Conservation (phyloP, 345 rosid species). For the Laguncularia racemosa region DNA sequence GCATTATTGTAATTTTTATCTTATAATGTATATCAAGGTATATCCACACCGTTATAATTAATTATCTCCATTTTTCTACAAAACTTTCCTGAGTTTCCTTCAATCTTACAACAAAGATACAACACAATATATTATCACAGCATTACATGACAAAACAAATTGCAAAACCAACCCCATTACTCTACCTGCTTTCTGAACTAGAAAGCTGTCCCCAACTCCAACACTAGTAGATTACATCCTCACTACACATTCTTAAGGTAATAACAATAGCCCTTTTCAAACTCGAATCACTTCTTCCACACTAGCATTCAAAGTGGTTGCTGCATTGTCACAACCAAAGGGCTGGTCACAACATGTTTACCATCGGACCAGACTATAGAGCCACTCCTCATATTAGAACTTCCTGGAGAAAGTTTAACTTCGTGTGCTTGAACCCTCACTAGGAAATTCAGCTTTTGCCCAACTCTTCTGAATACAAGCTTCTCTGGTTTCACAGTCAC, state of each 20-base stretch:
- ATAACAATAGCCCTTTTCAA: too few relatives aligned
- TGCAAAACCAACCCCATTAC: too few relatives aligned
- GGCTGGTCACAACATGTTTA: constrained; percentile 71
- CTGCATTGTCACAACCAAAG: constrained; percentile 82
- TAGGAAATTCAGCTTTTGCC: constrained; percentile 68
- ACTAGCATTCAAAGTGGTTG: constrained; percentile 53
- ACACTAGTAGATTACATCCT: constrained; percentile 4
- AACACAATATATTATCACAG: neutral
- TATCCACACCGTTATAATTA: too few relatives aligned
- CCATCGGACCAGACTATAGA: constrained; percentile 80
- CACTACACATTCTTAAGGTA: neutral
- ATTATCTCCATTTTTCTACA: neutral
- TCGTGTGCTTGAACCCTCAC: constrained; percentile 43
- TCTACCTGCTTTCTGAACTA: constrained; percentile 9
- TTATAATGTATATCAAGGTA: too few relatives aligned
- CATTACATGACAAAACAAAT: too few relatives aligned
- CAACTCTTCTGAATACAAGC: constrained; percentile 49
- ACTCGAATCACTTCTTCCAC: neutral
- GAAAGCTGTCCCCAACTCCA: constrained; percentile 10
- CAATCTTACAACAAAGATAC: constrained; percentile 1
- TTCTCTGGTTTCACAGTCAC: constrained; percentile 61
- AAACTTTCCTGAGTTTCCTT: neutral
- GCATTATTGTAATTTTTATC: too few relatives aligned
- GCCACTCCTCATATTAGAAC: constrained; percentile 53
- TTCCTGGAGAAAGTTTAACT: constrained; percentile 46